phyloP scores from a whole-genome alignment of 2,329 filamentous ascomycete genomes.

The Pseudogymnoascus sp. region DNA sequence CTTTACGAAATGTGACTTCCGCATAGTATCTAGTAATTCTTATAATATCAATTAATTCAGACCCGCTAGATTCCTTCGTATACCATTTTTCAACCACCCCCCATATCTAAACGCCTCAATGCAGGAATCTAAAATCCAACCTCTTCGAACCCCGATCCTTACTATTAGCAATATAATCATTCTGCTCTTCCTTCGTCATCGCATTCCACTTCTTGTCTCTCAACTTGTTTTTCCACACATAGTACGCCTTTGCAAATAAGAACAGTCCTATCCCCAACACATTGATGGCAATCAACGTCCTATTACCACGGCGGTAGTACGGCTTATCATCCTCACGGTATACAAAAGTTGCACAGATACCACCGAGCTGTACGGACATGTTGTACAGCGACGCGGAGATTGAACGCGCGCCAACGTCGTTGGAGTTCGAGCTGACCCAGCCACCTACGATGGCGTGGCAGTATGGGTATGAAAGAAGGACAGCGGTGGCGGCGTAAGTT shows the following conservation, averaged over 20 bases:
- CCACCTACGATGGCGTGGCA: constrained; percentile 28
- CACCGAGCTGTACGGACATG: constrained; percentile 37
- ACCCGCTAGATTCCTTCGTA: background rate
- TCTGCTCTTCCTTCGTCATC: constrained; percentile 38
- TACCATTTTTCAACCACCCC: background rate
- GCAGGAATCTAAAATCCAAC: constrained; percentile 33
- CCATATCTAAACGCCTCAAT: constrained; percentile 19
- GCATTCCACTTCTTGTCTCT: constrained; percentile 36
- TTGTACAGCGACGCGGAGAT: constrained; percentile 58
- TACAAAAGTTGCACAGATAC: constrained; percentile 35
- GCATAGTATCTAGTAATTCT: too few species aligned
- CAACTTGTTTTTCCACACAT: constrained; percentile 37
- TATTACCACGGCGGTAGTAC: constrained; percentile 47
- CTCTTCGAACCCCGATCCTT: constrained; percentile 32
- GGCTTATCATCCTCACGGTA: constrained; percentile 42
- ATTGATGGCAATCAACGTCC: constrained; percentile 42
- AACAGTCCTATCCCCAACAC: constrained; percentile 37
- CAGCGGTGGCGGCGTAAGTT: constrained; percentile 31
- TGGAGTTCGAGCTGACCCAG: constrained; percentile 50
- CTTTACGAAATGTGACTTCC: background rate
- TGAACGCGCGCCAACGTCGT: constrained; percentile 53
- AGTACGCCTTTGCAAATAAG: constrained; percentile 40
- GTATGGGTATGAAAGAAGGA: constrained; percentile 21
- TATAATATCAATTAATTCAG: background rate
- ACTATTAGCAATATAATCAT: constrained; percentile 36